phyloP scores from a whole-genome alignment of 2,329 filamentous ascomycete genomes.

The Botrytis pseudocinerea region DNA sequence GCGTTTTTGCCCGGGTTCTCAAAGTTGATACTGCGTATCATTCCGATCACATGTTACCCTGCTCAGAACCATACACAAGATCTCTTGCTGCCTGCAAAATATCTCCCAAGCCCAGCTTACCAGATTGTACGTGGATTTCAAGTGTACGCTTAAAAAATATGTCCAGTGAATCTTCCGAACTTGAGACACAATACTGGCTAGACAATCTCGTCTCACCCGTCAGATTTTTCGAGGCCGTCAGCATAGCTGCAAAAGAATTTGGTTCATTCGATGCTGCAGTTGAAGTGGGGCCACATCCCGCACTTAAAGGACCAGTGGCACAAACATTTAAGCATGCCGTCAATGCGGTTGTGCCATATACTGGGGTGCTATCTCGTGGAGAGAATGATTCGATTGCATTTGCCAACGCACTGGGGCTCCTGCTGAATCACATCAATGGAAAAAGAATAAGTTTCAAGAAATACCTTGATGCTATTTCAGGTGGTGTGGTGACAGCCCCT shows the following conservation, averaged over 20 bases:
- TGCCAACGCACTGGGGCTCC: not conserved
- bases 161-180: not conserved
- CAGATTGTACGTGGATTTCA: constrained; percentile 41
- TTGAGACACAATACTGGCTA: constrained; percentile 47
- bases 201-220: constrained; percentile 49
- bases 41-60: constrained; percentile 34
- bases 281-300: constrained; percentile 28
- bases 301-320: constrained; percentile 21
- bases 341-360: constrained; percentile 6
- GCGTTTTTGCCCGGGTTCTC: constrained; percentile 27
- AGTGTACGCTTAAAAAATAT: constrained; percentile 41
- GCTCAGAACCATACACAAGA: constrained; percentile 28
- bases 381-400: constrained; percentile 12
- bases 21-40: constrained; percentile 35
- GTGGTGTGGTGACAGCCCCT: not conserved
- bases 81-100: constrained; percentile 36
- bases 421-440: not conserved
- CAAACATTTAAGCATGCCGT: not conserved
- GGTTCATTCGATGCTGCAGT: constrained; percentile 10
- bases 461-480: constrained; percentile 7
- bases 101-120: not conserved
- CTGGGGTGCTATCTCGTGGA: constrained; percentile 9
- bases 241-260: not conserved
- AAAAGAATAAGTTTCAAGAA: constrained; percentile 6
- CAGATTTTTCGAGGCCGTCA: constrained; percentile 38